Percentiles rank a stretch among this genome's conserved stretches.
These are phyloP conservation scores for Zizania latifolia DNA, from an alignment of 176 grass and related monocot genomes.

Conservation along the genomic window DNA sequence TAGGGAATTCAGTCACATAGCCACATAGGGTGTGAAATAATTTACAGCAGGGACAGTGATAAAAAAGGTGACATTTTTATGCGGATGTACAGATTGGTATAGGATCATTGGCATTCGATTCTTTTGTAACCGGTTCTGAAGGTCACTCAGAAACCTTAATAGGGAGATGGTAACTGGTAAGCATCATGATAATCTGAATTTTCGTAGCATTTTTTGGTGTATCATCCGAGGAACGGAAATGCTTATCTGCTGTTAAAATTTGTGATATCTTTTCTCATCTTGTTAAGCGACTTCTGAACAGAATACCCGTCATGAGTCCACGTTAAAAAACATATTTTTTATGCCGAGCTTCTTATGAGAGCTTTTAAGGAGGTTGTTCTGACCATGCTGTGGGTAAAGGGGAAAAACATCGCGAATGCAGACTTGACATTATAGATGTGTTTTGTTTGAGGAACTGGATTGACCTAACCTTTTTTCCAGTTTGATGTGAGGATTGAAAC, in stretches of 20 bases:
- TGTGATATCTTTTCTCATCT: not conserved
- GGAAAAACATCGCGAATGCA: too few relatives aligned
- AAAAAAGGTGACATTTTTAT: constrained; percentile 8
- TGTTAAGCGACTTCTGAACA: not conserved
- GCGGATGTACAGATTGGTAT: constrained; percentile 53
- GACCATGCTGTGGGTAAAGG: too few relatives aligned
- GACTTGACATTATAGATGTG: too few relatives aligned
- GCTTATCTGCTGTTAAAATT: constrained; percentile 3
- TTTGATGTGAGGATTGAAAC: too few relatives aligned
- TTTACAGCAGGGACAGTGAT: constrained; percentile 1
- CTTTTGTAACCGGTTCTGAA: constrained; percentile 35
- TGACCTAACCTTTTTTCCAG: too few relatives aligned
- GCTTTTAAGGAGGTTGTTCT: too few relatives aligned
- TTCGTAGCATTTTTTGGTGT: not conserved
- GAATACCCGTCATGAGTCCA: too few relatives aligned
- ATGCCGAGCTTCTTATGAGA: too few relatives aligned
- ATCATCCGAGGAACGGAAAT: constrained; percentile 15
- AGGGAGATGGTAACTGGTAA: constrained; percentile 15
- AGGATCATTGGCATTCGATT: constrained; percentile 45
- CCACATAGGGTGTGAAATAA: constrained; percentile 24
- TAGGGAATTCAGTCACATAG: not conserved
- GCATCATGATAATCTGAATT: constrained; percentile 24
- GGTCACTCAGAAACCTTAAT: constrained; percentile 17
- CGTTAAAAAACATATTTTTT: too few relatives aligned
- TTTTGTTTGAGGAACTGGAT: too few relatives aligned